Conservation (phyloP, 352 stramenopile species). For the Globisporangium apiculatum region DNA sequence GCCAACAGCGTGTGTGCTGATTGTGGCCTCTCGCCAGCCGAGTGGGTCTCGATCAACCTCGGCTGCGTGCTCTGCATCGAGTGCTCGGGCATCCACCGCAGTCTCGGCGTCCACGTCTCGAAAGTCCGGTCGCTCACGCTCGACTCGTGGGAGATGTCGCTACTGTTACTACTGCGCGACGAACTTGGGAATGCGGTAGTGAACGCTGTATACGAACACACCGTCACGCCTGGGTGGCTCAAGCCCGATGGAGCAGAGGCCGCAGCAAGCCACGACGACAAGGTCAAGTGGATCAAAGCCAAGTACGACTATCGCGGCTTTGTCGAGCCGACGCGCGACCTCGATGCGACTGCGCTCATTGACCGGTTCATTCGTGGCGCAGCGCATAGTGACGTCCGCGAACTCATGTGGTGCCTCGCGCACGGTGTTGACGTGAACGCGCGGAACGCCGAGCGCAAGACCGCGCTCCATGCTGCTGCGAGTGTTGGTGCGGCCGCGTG, state of each 20-base stretch:
- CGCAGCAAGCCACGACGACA: slow-evolving; percentile 51
- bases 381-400: slow-evolving; percentile 26
- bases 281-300: slow-evolving; percentile 75
- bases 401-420: slow-evolving; percentile 74
- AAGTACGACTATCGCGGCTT: slow-evolving; percentile 83
- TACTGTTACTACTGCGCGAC: slow-evolving; percentile 56
- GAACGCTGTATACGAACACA: slow-evolving; percentile 67
- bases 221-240: slow-evolving; percentile 39
- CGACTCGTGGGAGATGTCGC: slow-evolving; percentile 84
- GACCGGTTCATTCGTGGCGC: slow-evolving; percentile 44
- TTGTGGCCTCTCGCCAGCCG: slow-evolving; percentile 69
- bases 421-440: slow-evolving; percentile 77
- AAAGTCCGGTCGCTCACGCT: slow-evolving; percentile 92
- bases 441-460: slow-evolving; percentile 39
- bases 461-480: slow-evolving; percentile 52
- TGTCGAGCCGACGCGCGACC: slow-evolving; percentile 21
- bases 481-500: slow-evolving; percentile 25
- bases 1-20: slow-evolving; percentile 63
- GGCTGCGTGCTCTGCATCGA: slow-evolving; percentile 95
- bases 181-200: slow-evolving; percentile 63
- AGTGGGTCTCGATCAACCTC: slow-evolving; percentile 97
- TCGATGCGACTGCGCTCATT: slow-evolving; percentile 23
- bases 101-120: slow-evolving; percentile 94
- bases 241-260: slow-evolving; percentile 24
- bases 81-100: slow-evolving; percentile 95